phyloP scores from a whole-genome alignment of 129 eudicot genomes.

The Centella asiatica region DNA sequence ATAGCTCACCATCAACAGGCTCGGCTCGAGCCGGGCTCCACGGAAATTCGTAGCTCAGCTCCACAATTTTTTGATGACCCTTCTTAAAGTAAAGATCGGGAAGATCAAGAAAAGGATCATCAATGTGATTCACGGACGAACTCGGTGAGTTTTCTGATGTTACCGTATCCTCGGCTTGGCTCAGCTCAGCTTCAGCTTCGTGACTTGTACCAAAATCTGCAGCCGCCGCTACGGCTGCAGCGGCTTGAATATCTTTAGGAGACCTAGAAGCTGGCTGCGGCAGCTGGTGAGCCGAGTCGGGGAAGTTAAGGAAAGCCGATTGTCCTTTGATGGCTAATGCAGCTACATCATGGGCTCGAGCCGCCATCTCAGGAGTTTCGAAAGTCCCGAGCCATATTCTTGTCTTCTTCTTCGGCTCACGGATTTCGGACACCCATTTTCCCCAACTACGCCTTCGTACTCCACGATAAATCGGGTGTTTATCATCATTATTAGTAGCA shows the following conservation, averaged over 20 bases:
- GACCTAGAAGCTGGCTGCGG: conserved; percentile 23
- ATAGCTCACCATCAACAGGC: conserved; percentile 13
- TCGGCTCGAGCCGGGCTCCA: conserved; percentile 18
- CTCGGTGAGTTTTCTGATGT: conserved; percentile 2
- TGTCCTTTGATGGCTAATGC: conserved; percentile 23
- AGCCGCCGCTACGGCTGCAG: conserved; percentile 4
- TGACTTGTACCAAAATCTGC: not conserved
- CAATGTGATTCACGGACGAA: conserved; percentile 16
- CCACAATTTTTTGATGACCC: not conserved
- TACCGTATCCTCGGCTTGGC: conserved; percentile 11
- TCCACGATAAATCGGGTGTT: conserved; percentile 3
- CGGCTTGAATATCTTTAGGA: conserved; percentile 32
- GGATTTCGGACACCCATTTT: conserved; percentile 6
- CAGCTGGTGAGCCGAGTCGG: conserved; percentile 13
- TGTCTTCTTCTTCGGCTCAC: conserved; percentile 7
- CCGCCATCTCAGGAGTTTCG: conserved; percentile 36
- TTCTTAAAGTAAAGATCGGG: conserved; percentile 28
- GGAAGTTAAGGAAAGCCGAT: conserved; percentile 27
- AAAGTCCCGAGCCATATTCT: conserved; percentile 7
- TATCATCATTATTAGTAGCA: conserved; percentile 9
- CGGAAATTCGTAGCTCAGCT: conserved; percentile 10
- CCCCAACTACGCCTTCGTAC: not conserved
- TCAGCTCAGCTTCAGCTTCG: conserved; percentile 5
- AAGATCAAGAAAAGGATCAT: conserved; percentile 35
- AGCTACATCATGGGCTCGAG: conserved; percentile 13